These are phyloP conservation scores for Paecilomyces niveus DNA, from an alignment of 2,329 filamentous ascomycete species.

Conservation along the genomic window DNA sequence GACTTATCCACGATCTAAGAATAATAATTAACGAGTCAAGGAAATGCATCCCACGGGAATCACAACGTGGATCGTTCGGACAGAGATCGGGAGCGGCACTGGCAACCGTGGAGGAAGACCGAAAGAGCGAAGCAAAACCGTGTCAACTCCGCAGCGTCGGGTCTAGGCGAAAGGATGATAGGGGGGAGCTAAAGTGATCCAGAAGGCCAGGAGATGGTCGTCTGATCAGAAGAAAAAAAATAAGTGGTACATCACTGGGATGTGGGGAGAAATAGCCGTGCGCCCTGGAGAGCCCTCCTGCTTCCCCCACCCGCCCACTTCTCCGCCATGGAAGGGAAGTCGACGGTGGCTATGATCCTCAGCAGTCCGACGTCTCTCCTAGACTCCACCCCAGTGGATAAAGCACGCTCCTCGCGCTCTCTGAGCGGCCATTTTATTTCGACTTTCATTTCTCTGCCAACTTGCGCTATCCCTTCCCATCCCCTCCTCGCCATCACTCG, in stretches of 20 bases:
- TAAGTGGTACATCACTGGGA: neutral
- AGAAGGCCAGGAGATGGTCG: slow-evolving; percentile 15
- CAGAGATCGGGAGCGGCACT: neutral
- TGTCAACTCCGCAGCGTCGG: neutral
- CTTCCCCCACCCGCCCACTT: slow-evolving; percentile 20
- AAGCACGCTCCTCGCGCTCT: slow-evolving; percentile 12
- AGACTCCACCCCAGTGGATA: slow-evolving; percentile 17
- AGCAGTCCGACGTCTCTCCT: neutral
- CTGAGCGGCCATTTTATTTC: slow-evolving; percentile 8
- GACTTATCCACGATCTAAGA: too few species aligned
- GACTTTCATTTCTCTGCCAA: slow-evolving; percentile 10
- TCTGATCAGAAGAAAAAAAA: slow-evolving; percentile 25
- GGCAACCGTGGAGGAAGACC: neutral
- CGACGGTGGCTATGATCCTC: slow-evolving; percentile 1
- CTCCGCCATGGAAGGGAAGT: slow-evolving; percentile 16
- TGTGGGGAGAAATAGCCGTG: neutral
- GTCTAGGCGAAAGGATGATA: slow-evolving; percentile 5
- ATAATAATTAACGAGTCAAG: too few species aligned
- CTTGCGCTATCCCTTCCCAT: neutral
- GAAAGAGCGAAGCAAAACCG: neutral
- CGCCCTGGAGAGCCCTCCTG: neutral
- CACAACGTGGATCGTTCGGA: neutral
- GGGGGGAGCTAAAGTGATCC: neutral
- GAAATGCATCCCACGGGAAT: neutral
- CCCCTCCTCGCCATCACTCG: slow-evolving; percentile 10